Evolutionary conservation across 345 rosid genomes (phyloP), one percentile per base, ranked within the genome.

Genomic region (Salix arbutifolia): DNA sequence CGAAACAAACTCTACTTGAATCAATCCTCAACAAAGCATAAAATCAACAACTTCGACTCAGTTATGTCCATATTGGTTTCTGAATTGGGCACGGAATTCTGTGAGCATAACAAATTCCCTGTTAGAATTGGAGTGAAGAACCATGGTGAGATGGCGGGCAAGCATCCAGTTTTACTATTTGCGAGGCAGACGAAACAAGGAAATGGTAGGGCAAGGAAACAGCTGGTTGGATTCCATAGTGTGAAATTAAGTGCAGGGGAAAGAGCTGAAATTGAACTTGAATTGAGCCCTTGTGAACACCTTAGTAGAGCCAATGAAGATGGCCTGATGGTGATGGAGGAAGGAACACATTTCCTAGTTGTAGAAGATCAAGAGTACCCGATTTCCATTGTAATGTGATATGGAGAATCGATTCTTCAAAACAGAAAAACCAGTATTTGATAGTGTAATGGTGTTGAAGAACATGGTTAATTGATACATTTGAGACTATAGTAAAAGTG

Each of bases 281-380:
- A 85, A 79, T 56, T 92, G 69, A 83, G 76, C 44, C 84, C 89
- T 10, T 94, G 98, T 26, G 93, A 91, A 73, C 89, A 88, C 79
- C 77, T 91, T 44, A 85, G 89, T 79, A 87, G 84, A 79, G 92
- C 91, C 21, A 84, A 87, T 79, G 90, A 92, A 58, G 78, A 83
- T 70, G 98, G 96, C 67, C n/a, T 73, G n/a, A 85, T 88, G 92
- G 85, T 90, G 28, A 71, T 94, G 44, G 94, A 90, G 82, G 90
- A 88, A 83, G 97, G 97, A 48, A 79, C 69, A 38, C 89, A 86
- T 72, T 79, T 85, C 89, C 82, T 94, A 86, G 85, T 85, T 30
- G 91, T 90, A 62, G 98, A 93, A 70, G 89, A 86, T 65, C 83
- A 85, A 73, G 79, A 90, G 72, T 82, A 84, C 72, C 86, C 89